Evolutionary conservation across 768 basidiomycete species (phyloP), one percentile per base, ranked within the genome.

Genomic region (Phylloporus sp.): DNA sequence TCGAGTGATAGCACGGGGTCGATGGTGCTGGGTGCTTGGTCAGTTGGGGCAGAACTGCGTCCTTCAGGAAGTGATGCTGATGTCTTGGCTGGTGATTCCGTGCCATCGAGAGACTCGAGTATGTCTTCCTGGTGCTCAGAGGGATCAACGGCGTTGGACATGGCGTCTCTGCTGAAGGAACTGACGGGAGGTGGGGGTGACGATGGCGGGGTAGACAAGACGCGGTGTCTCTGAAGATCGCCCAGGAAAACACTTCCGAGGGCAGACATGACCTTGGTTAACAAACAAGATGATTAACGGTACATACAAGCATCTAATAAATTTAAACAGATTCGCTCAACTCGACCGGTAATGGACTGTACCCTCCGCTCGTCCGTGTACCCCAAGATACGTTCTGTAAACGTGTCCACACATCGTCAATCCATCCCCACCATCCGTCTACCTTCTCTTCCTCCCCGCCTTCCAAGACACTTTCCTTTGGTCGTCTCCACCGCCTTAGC

Each of bases 191-290:
- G 74, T 45, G 72, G 76, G 31, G 76, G 76, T 26, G 73, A 74
- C 32, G 73, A 77, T 49, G 78, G 73, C n/a, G 80, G 76, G 20
- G 82, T 79, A 34, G 80, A 80, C 12, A 86, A 23, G 67, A 84
- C 69, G 36, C 86, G 82, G 58, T 78, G 76, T 55, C 86, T 83
- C 63, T 81, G 80, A 8, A 82, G 68, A 72, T 91, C 90, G 50
- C 89, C 90, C 48, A 91, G 76, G 69, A 91, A 91, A 22, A 86
- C 88, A 61, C 86, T 88, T 45, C 89, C 88, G 48, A 91, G 78
- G 57, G 66, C 73, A 42, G 81, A 70, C 81, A 81, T 80, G 47
- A n/a, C 27, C 10, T n/a, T 45, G 47, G 46, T 42, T 35, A 45
- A 49, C 46, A n/a, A 46, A n/a, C 26, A 47, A 20, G 18, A 12